Percentiles rank a stretch among this genome's conserved stretches.
Conservation (phyloP, 2,329 filamentous ascomycete genomes). For the Samsoniella hepiali region DNA sequence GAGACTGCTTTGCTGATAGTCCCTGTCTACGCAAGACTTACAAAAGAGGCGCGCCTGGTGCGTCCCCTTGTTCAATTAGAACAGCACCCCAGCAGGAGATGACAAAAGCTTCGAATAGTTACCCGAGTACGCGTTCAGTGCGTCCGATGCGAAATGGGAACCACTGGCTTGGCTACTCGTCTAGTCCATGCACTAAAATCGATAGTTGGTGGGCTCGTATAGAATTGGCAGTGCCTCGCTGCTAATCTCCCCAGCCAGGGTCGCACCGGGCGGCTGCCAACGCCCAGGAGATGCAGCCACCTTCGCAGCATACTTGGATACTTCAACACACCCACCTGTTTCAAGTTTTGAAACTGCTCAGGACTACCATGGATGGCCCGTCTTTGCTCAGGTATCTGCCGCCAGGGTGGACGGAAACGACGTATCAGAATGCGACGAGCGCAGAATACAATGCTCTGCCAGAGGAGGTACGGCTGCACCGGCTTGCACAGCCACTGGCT, state of each 20-base stretch:
- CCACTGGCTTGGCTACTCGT: neutral
- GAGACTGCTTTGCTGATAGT: too few species aligned
- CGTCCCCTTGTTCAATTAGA: too few species aligned
- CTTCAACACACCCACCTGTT: neutral
- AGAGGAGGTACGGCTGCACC: neutral
- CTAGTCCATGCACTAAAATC: neutral
- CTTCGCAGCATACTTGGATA: neutral
- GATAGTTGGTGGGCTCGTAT: neutral
- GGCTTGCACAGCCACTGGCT: neutral
- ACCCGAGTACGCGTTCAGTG: neutral
- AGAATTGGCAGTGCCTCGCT: neutral
- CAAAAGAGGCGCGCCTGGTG: too few species aligned
- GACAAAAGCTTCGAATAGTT: neutral
- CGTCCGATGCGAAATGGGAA: neutral
- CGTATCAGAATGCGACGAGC: neutral
- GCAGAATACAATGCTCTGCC: constrained; percentile 13
- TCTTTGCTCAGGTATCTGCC: neutral
- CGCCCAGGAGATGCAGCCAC: neutral
- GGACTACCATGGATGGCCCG: neutral
- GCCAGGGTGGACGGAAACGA: neutral
- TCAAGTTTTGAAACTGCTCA: too few species aligned
- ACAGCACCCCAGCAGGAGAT: too few species aligned
- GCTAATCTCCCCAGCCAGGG: constrained; percentile 5
- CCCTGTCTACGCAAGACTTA: too few species aligned
- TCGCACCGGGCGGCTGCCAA: neutral